These are phyloP conservation scores for Parasarocladium wereldwijsianum DNA, from an alignment of 2,329 filamentous ascomycete species.

Conservation along the genomic window DNA sequence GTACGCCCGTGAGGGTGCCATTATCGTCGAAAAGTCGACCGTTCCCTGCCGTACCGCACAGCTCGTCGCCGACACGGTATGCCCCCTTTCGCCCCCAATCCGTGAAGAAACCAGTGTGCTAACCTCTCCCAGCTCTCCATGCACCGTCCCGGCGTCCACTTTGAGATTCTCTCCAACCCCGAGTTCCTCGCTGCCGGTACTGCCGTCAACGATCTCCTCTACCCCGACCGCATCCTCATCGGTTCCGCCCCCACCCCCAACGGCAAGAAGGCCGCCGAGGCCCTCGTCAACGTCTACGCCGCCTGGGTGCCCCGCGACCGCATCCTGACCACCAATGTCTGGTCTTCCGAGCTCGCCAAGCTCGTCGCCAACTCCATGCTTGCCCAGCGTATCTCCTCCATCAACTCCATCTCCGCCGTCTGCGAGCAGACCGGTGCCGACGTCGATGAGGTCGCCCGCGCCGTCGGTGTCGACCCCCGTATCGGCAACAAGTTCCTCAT, in stretches of 20 bases:
- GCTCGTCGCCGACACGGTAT: constrained; percentile 52
- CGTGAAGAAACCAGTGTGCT: constrained; percentile 7
- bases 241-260: constrained; percentile 47
- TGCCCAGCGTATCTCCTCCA: constrained; percentile 66
- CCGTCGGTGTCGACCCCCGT: constrained; percentile 54
- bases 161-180: constrained; percentile 68
- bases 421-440: constrained; percentile 65
- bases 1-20: constrained; percentile 49
- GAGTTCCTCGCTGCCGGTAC: constrained; percentile 71
- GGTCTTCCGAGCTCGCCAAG: constrained; percentile 68
- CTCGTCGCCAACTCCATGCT: constrained; percentile 69
- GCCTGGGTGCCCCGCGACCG: constrained; percentile 53
- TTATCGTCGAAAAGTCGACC: constrained; percentile 72
- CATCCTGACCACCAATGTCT: constrained; percentile 60
- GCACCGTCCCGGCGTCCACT: constrained; percentile 47
- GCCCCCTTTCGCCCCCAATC: constrained; percentile 9
- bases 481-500: constrained; percentile 63
- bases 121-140: constrained; percentile 31
- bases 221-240: constrained; percentile 62
- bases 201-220: constrained; percentile 54
- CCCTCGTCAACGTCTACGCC: constrained; percentile 51
- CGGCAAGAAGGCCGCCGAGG: constrained; percentile 46
- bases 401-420: constrained; percentile 68
- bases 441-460: constrained; percentile 54
- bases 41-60: constrained; percentile 64